phyloP scores from a whole-genome alignment of 257 asterid genomes.

The Verbascum thapsus region DNA sequence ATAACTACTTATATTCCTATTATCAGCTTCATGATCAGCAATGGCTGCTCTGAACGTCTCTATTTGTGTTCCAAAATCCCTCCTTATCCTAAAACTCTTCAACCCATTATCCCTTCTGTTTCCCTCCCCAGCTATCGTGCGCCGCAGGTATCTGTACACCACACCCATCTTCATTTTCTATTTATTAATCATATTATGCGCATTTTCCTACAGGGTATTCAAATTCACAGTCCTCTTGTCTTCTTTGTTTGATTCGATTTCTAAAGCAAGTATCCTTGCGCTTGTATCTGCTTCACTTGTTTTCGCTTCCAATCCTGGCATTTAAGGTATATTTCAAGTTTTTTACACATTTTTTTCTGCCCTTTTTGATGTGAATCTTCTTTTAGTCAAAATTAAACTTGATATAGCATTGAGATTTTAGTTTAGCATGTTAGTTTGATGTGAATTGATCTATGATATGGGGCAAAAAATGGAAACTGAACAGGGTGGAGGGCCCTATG shows the following conservation, averaged over 20 bases:
- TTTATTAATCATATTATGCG: neutral
- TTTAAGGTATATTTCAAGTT: conserved; percentile 56
- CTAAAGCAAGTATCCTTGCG: conserved; percentile 64
- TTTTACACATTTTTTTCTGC: neutral
- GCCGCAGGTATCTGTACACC: conserved; percentile 44
- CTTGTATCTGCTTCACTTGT: conserved; percentile 73
- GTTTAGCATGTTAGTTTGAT: conserved; percentile 8
- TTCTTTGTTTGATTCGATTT: conserved; percentile 48
- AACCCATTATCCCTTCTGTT: conserved; percentile 29
- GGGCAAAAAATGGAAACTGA: neutral
- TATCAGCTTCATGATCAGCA: conserved; percentile 20
- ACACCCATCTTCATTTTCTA: neutral
- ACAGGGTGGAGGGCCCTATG: conserved; percentile 99
- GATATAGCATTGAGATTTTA: neutral
- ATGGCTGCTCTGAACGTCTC: conserved; percentile 66
- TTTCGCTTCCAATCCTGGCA: conserved; percentile 82
- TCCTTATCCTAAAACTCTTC: conserved; percentile 38
- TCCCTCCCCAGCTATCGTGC: conserved; percentile 14
- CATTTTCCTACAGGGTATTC: conserved; percentile 36
- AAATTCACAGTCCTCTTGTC: conserved; percentile 31
- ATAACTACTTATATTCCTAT: too few species aligned
- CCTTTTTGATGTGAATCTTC: neutral
- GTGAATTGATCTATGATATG: conserved; percentile 19
- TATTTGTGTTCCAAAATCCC: conserved; percentile 54
- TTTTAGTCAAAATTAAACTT: neutral